Percentiles rank a stretch among this genome's conserved stretches.
Evolutionary conservation across 73 alveolate genomes (phyloP).

Genomic region (Paramecium sexaurelia): DNA sequence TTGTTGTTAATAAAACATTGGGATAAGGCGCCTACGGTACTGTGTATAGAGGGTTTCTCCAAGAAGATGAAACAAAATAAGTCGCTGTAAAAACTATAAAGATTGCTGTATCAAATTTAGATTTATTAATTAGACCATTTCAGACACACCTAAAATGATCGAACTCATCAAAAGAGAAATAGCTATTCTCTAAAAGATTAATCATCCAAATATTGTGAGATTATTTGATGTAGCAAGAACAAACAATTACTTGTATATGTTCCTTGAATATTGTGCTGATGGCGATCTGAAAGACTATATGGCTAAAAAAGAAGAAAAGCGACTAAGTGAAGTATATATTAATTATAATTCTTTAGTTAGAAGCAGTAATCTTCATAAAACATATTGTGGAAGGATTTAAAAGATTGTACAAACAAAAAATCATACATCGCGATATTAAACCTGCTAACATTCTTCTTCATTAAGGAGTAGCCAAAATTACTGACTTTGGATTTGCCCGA

Average conservation of each 20-base stretch:
- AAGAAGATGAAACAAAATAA: constrained; percentile 66
- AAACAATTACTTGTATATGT: constrained; percentile 62
- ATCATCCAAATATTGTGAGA: constrained; percentile 61
- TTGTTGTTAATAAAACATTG: constrained; percentile 55
- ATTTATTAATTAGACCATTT: constrained; percentile 18
- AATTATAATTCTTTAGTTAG: neutral
- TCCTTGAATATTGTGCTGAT: constrained; percentile 67
- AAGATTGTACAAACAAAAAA: constrained; percentile 61
- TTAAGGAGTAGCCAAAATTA: constrained; percentile 64
- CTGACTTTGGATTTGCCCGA: constrained; percentile 71
- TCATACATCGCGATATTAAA: constrained; percentile 67
- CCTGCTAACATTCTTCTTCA: constrained; percentile 68
- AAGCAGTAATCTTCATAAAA: constrained; percentile 65
- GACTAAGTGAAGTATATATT: constrained; percentile 58
- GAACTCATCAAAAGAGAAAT: constrained; percentile 67
- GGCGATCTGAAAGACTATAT: constrained; percentile 68
- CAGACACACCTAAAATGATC: constrained; percentile 65
- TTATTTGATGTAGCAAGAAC: constrained; percentile 70
- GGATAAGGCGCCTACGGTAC: constrained; percentile 68
- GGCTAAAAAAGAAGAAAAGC: constrained; percentile 64
- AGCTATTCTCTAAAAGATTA: constrained; percentile 62
- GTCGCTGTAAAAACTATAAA: constrained; percentile 68
- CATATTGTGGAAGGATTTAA: constrained; percentile 70
- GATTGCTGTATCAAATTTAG: neutral
- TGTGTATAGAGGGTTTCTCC: constrained; percentile 62